phyloP scores from a whole-genome alignment of 2,329 filamentous ascomycete species.

The Tolypocladium capitatum region DNA sequence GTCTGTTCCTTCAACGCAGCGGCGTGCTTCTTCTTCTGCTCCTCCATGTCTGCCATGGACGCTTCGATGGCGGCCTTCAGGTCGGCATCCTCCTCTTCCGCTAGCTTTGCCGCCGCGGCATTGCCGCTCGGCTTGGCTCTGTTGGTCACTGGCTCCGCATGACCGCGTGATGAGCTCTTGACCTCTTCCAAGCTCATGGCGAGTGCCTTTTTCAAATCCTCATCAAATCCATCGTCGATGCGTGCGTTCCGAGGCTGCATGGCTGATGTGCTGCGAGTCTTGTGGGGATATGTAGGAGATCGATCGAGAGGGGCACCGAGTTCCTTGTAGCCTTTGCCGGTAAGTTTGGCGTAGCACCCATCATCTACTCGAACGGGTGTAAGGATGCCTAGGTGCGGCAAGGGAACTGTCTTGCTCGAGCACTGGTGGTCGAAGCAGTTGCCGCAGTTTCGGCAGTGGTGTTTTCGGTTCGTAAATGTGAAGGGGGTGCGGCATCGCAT shows the following conservation, averaged over 20 bases:
- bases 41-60: slow-evolving; percentile 91
- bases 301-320: slow-evolving; percentile 32
- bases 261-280: slow-evolving; percentile 48
- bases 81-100: slow-evolving; percentile 84
- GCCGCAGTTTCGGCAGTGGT: slow-evolving; percentile 95
- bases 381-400: slow-evolving; percentile 86
- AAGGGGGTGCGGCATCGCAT: slow-evolving; percentile 95
- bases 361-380: slow-evolving; percentile 90
- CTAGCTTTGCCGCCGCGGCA: slow-evolving; percentile 26
- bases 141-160: slow-evolving; percentile 45
- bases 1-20: slow-evolving; percentile 72
- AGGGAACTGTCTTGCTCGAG: slow-evolving; percentile 73
- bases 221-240: slow-evolving; percentile 83
- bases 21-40: slow-evolving; percentile 86
- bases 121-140: slow-evolving; percentile 23
- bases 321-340: slow-evolving; percentile 45
- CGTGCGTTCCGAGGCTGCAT: slow-evolving; percentile 89
- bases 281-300: slow-evolving; percentile 39
- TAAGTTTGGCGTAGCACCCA: slow-evolving; percentile 83
- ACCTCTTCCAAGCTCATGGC: slow-evolving; percentile 97
- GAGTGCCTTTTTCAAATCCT: slow-evolving; percentile 82
- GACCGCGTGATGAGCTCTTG: slow-evolving; percentile 60
- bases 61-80: slow-evolving; percentile 91
- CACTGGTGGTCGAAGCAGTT: slow-evolving; percentile 96
- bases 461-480: slow-evolving; percentile 95